phyloP scores from a whole-genome alignment of 371 early-diverging fungal genomes.

The Mortierella sp. region DNA sequence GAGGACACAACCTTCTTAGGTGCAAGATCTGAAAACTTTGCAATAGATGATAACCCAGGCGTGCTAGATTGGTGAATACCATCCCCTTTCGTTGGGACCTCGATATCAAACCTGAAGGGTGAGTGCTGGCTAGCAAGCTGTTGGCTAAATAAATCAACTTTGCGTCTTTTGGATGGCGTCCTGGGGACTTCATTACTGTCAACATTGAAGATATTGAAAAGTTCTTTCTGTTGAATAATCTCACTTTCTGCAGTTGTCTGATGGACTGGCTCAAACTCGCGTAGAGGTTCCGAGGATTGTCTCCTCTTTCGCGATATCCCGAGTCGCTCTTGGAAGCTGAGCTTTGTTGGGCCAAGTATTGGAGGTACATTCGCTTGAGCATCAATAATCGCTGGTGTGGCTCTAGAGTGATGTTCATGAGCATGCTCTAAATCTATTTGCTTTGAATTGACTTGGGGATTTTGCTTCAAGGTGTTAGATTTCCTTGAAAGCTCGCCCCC shows the following conservation, averaged over 20 bases:
- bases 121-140: constrained; percentile 2
- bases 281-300: constrained; percentile 28
- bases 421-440: background rate
- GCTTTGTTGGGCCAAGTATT: background rate
- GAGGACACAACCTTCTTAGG: background rate
- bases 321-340: constrained; percentile 10
- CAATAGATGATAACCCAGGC: background rate
- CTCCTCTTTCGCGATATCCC: constrained; percentile 38
- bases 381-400: background rate
- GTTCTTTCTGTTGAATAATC: constrained; percentile 4
- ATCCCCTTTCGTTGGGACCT: constrained; percentile 13
- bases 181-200: constrained; percentile 16
- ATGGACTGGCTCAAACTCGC: constrained; percentile 1
- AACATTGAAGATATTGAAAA: constrained; percentile 14
- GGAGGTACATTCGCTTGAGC: background rate
- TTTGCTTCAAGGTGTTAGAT: background rate
- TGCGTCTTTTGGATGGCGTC: constrained; percentile 41
- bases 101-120: constrained; percentile 9
- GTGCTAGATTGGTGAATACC: background rate
- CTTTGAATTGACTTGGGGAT: background rate
- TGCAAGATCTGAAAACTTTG: background rate
- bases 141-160: background rate
- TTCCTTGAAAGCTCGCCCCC: background rate
- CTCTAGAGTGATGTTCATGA: too few species aligned
- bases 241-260: constrained; percentile 2